Evolutionary conservation across 352 stramenopile genomes (phyloP), one percentile per base, ranked within the genome.

Genomic region (Albugo candida): DNA sequence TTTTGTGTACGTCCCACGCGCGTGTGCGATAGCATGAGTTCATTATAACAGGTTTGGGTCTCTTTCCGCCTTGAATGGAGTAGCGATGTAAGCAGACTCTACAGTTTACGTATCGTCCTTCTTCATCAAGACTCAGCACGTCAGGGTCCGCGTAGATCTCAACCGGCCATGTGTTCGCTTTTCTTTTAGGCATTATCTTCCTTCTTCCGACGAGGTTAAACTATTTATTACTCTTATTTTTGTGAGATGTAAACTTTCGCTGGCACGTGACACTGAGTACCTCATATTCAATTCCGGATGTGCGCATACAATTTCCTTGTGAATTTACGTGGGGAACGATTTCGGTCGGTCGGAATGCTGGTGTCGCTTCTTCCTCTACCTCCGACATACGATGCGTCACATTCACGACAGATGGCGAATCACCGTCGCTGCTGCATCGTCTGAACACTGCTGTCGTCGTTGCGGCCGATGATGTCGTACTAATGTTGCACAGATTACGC

Each of bases 11-110:
- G 43, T 85, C 73, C 73, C 73, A 85, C 24, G 73, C 73, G 19
- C 73, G 62, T 45, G 68, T 81, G 42, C 73, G 73, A 51, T 83
- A 85, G 44, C 75, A 73, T 19, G 73, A 81, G 61, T 85, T 85
- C 70, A 85, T 83, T 47, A 85, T 74, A 24, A 85, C 70, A 6
- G 73, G 73, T 42, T 82, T 82, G 41, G 73, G 73, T 45, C 77
- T 81, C 67, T 85, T 85, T 48, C 73, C 73, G 47, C 73, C 73
- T 47, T 85, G 70, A 36, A 85, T 71, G 11, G 73, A 68, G 56
- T 82, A 85, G 54, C 83, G 70, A 35, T 83, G 67, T 54, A 83
- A 69, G 50, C 73, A 85, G 52, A 85, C 77, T 52, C 81, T 83
- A 56, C 73, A 85, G 46, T 83, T 59, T 54, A 85, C 70, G 47